Percentiles rank a stretch among this genome's conserved stretches.
phyloP scores from a whole-genome alignment of 1,139 yeast genomes.

The Saccharomyces hybrid region DNA sequence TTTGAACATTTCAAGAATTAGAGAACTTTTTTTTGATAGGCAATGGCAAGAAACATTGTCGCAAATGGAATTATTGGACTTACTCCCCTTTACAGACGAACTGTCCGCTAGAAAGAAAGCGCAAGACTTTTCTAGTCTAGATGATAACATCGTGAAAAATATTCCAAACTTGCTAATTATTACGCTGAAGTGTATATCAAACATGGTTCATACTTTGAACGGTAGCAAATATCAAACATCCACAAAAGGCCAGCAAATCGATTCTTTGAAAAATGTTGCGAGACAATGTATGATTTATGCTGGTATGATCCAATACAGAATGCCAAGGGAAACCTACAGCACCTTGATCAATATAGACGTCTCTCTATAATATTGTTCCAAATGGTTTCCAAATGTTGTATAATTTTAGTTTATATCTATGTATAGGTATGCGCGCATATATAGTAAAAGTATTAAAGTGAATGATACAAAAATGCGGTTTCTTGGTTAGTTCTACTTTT shows the following conservation, averaged over 20 bases:
- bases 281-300: constrained; percentile 90
- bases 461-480: background rate
- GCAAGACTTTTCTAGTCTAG: constrained; percentile 51
- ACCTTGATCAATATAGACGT: constrained; percentile 66
- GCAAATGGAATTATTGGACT: constrained; percentile 49
- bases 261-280: constrained; percentile 57
- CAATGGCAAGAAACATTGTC: constrained; percentile 59
- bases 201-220: constrained; percentile 43
- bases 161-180: constrained; percentile 74
- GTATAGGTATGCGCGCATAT: background rate
- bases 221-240: constrained; percentile 38
- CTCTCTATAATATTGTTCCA: constrained; percentile 14
- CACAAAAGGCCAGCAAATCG: constrained; percentile 48
- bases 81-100: constrained; percentile 50
- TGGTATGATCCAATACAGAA: constrained; percentile 89
- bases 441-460: background rate
- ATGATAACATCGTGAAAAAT: constrained; percentile 68
- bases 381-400: background rate
- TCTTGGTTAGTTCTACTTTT: background rate
- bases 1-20: constrained; percentile 58
- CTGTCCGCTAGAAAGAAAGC: constrained; percentile 48
- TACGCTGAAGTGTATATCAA: constrained; percentile 72
- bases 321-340: constrained; percentile 88
- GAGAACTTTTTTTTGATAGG: constrained; percentile 50
- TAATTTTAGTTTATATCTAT: background rate